These are phyloP conservation scores for Pythium utonaiense DNA, from an alignment of 352 stramenopile genomes.

Conservation along the genomic window DNA sequence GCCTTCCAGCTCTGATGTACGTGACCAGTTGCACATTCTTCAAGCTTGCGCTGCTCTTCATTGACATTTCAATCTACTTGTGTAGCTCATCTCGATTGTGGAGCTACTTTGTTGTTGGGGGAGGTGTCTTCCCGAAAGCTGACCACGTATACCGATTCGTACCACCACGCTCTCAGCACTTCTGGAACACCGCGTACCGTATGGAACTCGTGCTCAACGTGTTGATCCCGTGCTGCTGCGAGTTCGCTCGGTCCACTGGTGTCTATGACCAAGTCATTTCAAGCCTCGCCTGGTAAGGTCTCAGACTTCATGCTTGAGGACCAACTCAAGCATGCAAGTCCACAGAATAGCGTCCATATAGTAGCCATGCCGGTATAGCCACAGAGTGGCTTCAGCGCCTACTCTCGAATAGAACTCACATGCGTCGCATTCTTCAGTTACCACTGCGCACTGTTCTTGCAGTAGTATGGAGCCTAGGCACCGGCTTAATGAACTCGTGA, in stretches of 20 bases:
- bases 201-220: slow-evolving; percentile 83
- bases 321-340: no score
- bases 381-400: no score
- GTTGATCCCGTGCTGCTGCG: slow-evolving; percentile 71
- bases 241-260: slow-evolving; percentile 33
- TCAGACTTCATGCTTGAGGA: no score
- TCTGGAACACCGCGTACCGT: slow-evolving; percentile 75
- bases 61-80: not conserved
- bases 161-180: slow-evolving; percentile 63
- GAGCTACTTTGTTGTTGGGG: slow-evolving; percentile 72
- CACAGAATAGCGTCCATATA: no score
- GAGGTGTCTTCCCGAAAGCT: slow-evolving; percentile 65
- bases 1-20: slow-evolving; percentile 65
- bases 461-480: no score
- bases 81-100: slow-evolving; percentile 66
- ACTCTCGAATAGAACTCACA: no score
- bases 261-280: slow-evolving; percentile 23
- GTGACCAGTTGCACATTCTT: not conserved
- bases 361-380: no score
- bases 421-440: no score
- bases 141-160: slow-evolving; percentile 82
- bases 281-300: slow-evolving; percentile 7
- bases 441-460: no score
- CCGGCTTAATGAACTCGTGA: no score
- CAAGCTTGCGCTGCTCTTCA: not conserved